A percentile compares a stretch with the other conserved stretches of the same genome.
Evolutionary conservation across 352 stramenopile genomes (phyloP).

Genomic region (Phytophthora ohioensis): DNA sequence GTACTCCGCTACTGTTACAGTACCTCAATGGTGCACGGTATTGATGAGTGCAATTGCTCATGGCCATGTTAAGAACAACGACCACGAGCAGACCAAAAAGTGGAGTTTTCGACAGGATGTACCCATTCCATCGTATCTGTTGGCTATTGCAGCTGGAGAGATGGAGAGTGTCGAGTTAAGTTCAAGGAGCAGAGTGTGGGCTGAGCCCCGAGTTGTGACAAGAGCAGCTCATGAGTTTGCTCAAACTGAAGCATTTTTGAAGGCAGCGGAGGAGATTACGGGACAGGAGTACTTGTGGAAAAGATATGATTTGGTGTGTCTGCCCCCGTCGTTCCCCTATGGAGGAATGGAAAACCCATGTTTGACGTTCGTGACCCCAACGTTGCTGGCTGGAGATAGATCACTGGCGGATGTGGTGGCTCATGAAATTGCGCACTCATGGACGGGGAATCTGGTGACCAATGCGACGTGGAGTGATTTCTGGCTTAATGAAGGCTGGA

Average conservation of each 20-base stretch:
- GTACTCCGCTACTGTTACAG: constrained; percentile 92
- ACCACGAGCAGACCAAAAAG: constrained; percentile 33
- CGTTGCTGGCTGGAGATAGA: constrained; percentile 93
- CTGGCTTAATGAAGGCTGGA: constrained; percentile 99
- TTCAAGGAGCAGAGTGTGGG: constrained; percentile 89
- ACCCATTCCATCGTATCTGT: constrained; percentile 94
- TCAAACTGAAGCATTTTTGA: constrained; percentile 95
- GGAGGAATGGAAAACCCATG: constrained; percentile 82
- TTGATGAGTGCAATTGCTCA: constrained; percentile 90
- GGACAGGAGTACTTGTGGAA: constrained; percentile 94
- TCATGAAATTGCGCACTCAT: constrained; percentile 97
- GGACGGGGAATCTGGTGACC: constrained; percentile 97
- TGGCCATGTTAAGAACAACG: constrained; percentile 35
- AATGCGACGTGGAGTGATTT: constrained; percentile 97
- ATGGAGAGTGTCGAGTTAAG: constrained; percentile 91
- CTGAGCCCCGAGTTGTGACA: constrained; percentile 93
- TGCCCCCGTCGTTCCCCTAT: constrained; percentile 94
- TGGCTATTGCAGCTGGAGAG: constrained; percentile 93
- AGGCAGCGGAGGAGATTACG: constrained; percentile 92
- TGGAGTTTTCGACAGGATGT: constrained; percentile 91
- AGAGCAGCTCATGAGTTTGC: constrained; percentile 94
- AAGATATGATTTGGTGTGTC: constrained; percentile 97
- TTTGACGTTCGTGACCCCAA: constrained; percentile 97
- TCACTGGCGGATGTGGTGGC: constrained; percentile 96
- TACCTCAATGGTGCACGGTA: constrained; percentile 91